Evolutionary conservation across 768 basidiomycete species (phyloP).

Genomic region (Boletus barrowsii): DNA sequence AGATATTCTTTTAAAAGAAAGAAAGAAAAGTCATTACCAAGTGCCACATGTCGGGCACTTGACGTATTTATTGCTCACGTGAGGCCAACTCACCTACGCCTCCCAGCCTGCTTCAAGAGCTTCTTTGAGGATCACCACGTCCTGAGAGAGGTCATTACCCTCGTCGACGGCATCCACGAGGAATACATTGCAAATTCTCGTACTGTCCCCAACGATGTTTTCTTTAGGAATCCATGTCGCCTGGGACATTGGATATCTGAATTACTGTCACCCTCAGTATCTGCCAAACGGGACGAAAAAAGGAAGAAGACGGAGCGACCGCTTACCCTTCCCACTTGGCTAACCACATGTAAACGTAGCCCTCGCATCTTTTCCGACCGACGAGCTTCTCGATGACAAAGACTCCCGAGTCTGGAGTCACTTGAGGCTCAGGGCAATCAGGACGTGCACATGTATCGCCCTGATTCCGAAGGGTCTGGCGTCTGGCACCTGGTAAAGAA

Average conservation of each 20-base stretch:
- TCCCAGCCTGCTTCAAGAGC: slow-evolving; percentile 21
- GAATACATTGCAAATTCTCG: slow-evolving; percentile 16
- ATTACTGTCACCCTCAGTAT: neutral
- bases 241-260: slow-evolving; percentile 26
- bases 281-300: neutral
- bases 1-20: neutral
- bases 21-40: neutral
- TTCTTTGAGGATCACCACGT: slow-evolving; percentile 22
- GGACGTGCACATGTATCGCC: slow-evolving; percentile 24
- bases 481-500: slow-evolving; percentile 12
- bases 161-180: slow-evolving; percentile 14
- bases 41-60: no score
- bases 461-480: slow-evolving; percentile 7
- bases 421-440: slow-evolving; percentile 19
- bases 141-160: slow-evolving; percentile 15
- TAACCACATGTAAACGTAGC: slow-evolving; percentile 22
- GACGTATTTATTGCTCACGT: neutral
- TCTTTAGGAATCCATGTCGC: slow-evolving; percentile 32
- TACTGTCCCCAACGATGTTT: slow-evolving; percentile 21
- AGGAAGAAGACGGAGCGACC: neutral
- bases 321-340: slow-evolving; percentile 35
- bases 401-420: slow-evolving; percentile 3
- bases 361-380: slow-evolving; percentile 20
- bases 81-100: neutral
- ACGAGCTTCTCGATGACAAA: slow-evolving; percentile 30